A percentile compares a stretch with the other conserved stretches of the same genome.
phyloP scores from a whole-genome alignment of 2,329 filamentous ascomycete species.

The Sporothrix sp. region DNA sequence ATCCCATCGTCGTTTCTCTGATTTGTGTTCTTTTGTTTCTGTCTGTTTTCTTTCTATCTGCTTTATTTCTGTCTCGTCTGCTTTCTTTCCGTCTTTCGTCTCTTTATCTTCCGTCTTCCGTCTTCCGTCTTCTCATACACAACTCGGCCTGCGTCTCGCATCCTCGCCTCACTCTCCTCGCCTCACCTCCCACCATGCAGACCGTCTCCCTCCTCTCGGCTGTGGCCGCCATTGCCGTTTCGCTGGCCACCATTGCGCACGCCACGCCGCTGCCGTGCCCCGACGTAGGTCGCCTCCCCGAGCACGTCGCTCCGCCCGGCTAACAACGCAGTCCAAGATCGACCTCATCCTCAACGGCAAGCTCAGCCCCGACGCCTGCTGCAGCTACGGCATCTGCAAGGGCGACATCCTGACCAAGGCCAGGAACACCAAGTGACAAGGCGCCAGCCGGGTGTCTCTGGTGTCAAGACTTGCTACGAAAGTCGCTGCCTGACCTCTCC shows the following conservation, averaged over 20 bases:
- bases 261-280: slow-evolving; percentile 31
- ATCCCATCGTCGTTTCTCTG: too few relatives aligned
- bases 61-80: slow-evolving; percentile 9
- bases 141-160: too few relatives aligned
- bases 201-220: slow-evolving; percentile 19
- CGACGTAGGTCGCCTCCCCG: slow-evolving; percentile 24
- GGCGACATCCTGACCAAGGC: slow-evolving; percentile 36
- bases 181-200: slow-evolving; percentile 19
- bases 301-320: background rate
- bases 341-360: slow-evolving; percentile 39
- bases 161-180: too few relatives aligned
- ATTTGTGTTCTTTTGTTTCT: background rate
- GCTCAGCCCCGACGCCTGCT: slow-evolving; percentile 40
- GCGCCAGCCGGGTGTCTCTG: too few relatives aligned
- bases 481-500: too few relatives aligned
- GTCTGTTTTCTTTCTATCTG: slow-evolving; percentile 4
- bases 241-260: slow-evolving; percentile 21
- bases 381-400: slow-evolving; percentile 44
- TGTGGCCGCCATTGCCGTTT: slow-evolving; percentile 18
- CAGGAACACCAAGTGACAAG: background rate
- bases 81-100: slow-evolving; percentile 4
- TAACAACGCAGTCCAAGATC: slow-evolving; percentile 23
- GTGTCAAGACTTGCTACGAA: too few relatives aligned
- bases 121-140: too few relatives aligned
- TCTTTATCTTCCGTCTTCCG: background rate